Evolutionary conservation across 192 early-diverging fungal species (phyloP), one percentile per base, ranked within the genome.

Genomic region (Umbelopsis ramanniana): DNA sequence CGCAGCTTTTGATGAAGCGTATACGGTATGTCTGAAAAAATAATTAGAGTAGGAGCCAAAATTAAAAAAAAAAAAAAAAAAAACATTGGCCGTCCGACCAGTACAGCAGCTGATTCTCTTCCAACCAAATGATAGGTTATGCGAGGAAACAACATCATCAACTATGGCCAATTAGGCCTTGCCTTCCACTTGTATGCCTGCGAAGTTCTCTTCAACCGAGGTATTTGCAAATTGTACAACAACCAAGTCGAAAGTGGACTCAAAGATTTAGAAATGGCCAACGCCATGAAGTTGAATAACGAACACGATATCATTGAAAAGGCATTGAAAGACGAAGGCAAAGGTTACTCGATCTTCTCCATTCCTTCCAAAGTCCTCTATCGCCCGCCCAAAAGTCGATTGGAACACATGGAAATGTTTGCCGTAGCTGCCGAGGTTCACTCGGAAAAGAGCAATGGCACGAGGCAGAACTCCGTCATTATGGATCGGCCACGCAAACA

Each of bases 91-190:
- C 17, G 17, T 6, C 48, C n/a, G 48, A 26, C 67, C 4, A n/a
- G n/a, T n/a, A n/a, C n/a, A n/a, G 23, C 40, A 47, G n/a, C 24
- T 23, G 40, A 33, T 70, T 37, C 19, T 37, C 60, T 52, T 23
- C 66, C 22, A 67, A 45, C 14, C 22, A 23, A 6, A 43, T 63
- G 19, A 19, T 81, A 91, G 86, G 89, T 88, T 77, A 76, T 95
- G 67, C 89, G 93, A 52, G 92, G 93, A 67, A 97, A 96, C 81
- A 83, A 89, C 69, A 86, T 92, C 47, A 97, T 99, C 69, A 95
- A 99, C 80, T 99, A 99, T 77, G 89, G 89, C 71, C 97, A 99
- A 77, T 85, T 99, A 38, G 97, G 97, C 4, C 89, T 98, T 43
- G 85, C 90, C 38, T 96, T 91, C 83, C 93, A 95, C 77, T 85